Conservation (phyloP, 2,329 filamentous ascomycete genomes). For the Dactylonectria estremocensis region DNA sequence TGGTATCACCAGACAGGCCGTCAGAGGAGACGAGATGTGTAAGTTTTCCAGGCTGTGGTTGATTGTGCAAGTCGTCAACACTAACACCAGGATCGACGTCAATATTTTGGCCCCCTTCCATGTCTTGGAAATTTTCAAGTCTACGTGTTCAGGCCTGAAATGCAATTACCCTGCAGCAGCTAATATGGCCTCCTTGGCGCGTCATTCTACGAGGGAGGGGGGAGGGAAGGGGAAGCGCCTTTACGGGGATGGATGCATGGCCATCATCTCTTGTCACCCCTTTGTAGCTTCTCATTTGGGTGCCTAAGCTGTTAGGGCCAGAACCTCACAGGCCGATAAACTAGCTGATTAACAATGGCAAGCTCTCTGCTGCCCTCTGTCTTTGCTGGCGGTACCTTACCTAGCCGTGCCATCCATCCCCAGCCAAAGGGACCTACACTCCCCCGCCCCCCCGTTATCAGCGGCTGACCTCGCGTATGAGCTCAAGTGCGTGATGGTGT, state of each 20-base stretch:
- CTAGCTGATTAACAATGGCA: neutral
- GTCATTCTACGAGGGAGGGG: neutral
- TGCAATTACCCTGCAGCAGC: neutral
- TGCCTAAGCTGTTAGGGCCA: slow-evolving; percentile 1
- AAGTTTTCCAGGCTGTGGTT: neutral
- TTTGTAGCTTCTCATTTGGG: neutral
- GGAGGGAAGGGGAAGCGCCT: neutral
- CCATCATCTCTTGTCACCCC: slow-evolving; percentile 1
- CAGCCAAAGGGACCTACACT: neutral
- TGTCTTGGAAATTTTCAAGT: neutral
- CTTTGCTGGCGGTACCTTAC: neutral
- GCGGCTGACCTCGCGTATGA: neutral
- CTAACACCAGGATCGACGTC: neutral
- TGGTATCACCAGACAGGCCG: neutral
- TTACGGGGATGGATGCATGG: neutral
- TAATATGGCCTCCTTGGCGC: neutral
- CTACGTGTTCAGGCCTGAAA: neutral
- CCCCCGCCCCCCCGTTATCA: neutral
- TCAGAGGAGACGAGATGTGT: neutral
- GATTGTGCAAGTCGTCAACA: neutral
- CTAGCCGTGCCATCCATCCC: slow-evolving; percentile 20
- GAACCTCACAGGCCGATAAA: slow-evolving; percentile 1
- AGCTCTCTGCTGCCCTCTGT: neutral
- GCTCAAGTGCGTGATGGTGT: neutral
- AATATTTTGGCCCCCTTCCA: neutral